These are phyloP conservation scores for Corylus heterophylla DNA, from an alignment of 306 rosid species.

Conservation along the genomic window DNA sequence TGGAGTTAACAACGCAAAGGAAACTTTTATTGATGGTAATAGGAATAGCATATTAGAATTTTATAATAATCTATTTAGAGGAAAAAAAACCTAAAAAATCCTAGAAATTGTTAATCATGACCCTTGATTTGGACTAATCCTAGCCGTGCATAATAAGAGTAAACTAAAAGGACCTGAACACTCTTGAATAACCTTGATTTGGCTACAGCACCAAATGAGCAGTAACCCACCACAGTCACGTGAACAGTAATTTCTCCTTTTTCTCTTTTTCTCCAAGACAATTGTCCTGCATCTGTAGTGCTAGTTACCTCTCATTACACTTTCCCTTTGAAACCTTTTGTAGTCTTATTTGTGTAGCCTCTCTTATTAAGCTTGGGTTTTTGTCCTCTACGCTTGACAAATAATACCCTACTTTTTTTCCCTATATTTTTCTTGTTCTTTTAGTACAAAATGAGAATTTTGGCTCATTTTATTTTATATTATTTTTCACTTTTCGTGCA, in stretches of 20 bases:
- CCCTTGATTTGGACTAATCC: too few relatives aligned
- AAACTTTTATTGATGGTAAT: neutral
- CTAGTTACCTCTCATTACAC: neutral
- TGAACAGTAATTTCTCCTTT: neutral
- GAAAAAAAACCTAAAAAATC: neutral
- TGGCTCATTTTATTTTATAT: neutral
- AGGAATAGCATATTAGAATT: neutral
- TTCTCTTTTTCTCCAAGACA: neutral
- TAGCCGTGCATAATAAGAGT: too few relatives aligned
- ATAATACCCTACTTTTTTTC: too few relatives aligned
- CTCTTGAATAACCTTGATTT: neutral
- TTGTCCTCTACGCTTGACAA: neutral
- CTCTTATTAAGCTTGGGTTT: neutral
- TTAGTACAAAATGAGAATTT: too few relatives aligned
- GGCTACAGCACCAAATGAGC: neutral
- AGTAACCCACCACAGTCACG: neutral
- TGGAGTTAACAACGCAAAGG: neutral
- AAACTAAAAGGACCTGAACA: neutral
- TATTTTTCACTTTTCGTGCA: too few relatives aligned
- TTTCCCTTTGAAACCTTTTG: neutral
- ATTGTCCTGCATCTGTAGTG: neutral
- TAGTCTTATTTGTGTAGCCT: neutral
- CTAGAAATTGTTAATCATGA: too few relatives aligned
- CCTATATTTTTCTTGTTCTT: too few relatives aligned
- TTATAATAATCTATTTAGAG: neutral